Evolutionary conservation across 2,329 filamentous ascomycete genomes (phyloP), one percentile per base, ranked within the genome.

Genomic region (Ophiocordyceps camponoti-saundersi): DNA sequence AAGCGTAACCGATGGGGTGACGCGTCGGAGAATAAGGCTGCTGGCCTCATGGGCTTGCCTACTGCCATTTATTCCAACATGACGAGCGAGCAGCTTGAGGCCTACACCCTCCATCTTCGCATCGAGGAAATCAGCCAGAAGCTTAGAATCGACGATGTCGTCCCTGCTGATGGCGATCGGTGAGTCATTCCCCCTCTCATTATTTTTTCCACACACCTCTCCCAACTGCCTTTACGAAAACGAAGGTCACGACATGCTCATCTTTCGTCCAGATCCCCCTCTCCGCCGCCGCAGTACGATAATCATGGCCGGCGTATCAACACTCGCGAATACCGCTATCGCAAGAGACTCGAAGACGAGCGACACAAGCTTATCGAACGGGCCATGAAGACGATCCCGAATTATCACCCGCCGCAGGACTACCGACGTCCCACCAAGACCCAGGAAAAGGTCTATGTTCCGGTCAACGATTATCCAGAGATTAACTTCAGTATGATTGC

Each of bases 401-500:
- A 95, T 79, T 98, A 98, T 66, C 88, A 96, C 64, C 92, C 92
- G 59, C 92, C 92, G 49, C 86, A 90, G 75, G 92, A 98, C 66
- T 98, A 98, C 68, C 87, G 92, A 66, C 86, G 92, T 60, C 92
- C 92, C 52, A 96, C 90, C 65, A 98, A 98, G 84, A 98, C 92
- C 64, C 92, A 98, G 71, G 92, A 98, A 77, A 98, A 98, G 77
- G 93, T 98, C 84, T 98, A 98, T 66, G 92, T 98, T 67, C 92
- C 92, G 65, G 92, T 98, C 73, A 98, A 98, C 79, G 92, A 98
- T 70, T 98, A 98, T 68, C 92, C 92, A 76, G 92, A 98, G 70
- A 96, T 98, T 82, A 98, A 98, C 83, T 98, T 98, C 87, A 98
- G 92, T 98, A 95, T 90, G 90, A 90, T 92, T 89, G 82, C 89